Evolutionary conservation across 306 rosid species (phyloP), one percentile per base, ranked within the genome.

Genomic region (Dicorynia guianensis): DNA sequence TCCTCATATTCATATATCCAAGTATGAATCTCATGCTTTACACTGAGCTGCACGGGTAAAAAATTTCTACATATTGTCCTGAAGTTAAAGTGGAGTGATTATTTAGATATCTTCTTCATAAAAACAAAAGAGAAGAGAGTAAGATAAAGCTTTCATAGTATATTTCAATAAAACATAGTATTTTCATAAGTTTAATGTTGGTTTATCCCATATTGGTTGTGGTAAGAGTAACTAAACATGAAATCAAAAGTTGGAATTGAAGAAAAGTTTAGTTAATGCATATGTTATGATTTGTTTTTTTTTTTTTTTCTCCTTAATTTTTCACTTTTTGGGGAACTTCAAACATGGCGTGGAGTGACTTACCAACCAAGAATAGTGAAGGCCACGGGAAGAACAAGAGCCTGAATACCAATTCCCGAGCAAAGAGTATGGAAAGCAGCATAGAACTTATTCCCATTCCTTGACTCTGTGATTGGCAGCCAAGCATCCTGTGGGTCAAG

Each of bases 281-380:
- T 25, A 25, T 25, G 30, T 25, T 25, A 2, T 25, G 30, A 25
- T 25, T 25, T 1, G 1, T 25, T 25, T 25, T 25, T 25, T 25
- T 25, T 1, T 25, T 25, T 25, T 25, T 25, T 25, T 25, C 30
- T 2, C 30, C 1, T 25, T 25, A 25, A 25, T 25, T 25, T 25
- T 25, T 25, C 30, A 25, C 2, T 25, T 25, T 25, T 25, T 25
- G 2, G 1, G 30, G 2, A 25, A 25, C 30, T 25, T 25, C 1
- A 25, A 25, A 25, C 30, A 25, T 25, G 1, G 30, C 2, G 30
- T 30, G 14, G n/a, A 15, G 52, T 44, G 20, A 79, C 82, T 71
- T 83, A 89, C 93, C 93, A 89, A 34, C 93, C 93, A 76, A 89
- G 93, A 69, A 81, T 2, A 7, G 88, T 78, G 76, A 89, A 85